Evolutionary conservation across 2,329 filamentous ascomycete species (phyloP), one percentile per base, ranked within the genome.

Genomic region (Epicoccum sorghinum): DNA sequence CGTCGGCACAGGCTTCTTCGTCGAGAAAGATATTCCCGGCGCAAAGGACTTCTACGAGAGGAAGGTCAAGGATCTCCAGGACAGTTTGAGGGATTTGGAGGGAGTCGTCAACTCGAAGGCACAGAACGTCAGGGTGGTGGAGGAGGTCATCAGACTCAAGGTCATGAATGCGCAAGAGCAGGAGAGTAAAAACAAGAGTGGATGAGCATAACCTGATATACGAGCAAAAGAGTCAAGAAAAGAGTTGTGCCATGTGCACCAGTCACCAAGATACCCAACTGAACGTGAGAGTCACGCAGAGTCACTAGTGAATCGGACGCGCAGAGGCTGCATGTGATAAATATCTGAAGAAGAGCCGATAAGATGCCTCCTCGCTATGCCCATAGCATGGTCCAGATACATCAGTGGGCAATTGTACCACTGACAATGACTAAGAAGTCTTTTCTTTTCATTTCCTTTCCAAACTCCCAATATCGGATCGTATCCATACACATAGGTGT

Each of bases 1-100:
- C 74, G 86, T 97, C 18, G 93, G 93, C 18, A 98, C 93, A 0
- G 93, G 93, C 0, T 98, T 96, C 74, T 93, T 92, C 70, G 88
- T 98, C 47, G 93, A 98, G 78, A 99, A 99, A 80, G 82, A 78
- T 8, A 81, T 83, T 1, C 74, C 77, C 23, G 86, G 89, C 64
- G 88, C 87, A 1, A 80, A 79, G 49, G 83, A 82, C 51, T 91
- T 91, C 66, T 91, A 90, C 66, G 80, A 84, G 47, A 78, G 78
- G 25, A 91, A 90, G 75, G 82, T 89, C 5, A 86, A 88, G 65
- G 85, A 87, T 61, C 64, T 91, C 54, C 83, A 81, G 29, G 77
- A 78, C 50, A 90, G 88, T 67, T 74, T 90, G 65, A 84, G 83
- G 64, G 86, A 89, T 55, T 69, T 91, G 62, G 88, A 90, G 74